phyloP scores from a whole-genome alignment of 257 asterid species.

The Solanum pimpinellifolium region DNA sequence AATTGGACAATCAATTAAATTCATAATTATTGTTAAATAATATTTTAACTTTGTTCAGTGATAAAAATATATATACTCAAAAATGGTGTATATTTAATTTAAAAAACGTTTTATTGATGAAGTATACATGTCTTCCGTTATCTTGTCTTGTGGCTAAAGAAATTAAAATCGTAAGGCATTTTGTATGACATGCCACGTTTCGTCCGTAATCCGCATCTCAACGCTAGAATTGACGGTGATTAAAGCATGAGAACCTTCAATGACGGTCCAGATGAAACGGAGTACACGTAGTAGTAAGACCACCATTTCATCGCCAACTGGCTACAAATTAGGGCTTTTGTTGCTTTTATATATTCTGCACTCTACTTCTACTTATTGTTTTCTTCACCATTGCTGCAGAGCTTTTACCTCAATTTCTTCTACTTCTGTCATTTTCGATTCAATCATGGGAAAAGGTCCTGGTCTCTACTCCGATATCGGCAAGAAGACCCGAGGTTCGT shows the following conservation, averaged over 20 bases:
- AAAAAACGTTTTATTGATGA: conserved; percentile 17
- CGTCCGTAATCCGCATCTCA: conserved; percentile 8
- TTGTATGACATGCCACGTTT: conserved; percentile 13
- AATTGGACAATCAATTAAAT: no score
- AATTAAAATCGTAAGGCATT: not conserved
- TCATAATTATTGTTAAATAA: no score
- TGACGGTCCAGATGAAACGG: conserved; percentile 16
- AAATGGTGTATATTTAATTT: not conserved
- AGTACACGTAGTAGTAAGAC: not conserved
- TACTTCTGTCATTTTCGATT: not conserved
- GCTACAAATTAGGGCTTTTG: conserved; percentile 40
- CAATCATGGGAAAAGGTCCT: conserved; percentile 81
- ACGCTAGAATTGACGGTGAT: conserved; percentile 28
- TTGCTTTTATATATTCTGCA: not conserved
- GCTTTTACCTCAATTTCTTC: not conserved
- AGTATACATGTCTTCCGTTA: conserved; percentile 5
- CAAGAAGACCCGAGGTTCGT: conserved; percentile 66
- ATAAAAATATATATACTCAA: no score
- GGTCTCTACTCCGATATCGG: conserved; percentile 89
- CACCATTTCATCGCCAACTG: conserved; percentile 5
- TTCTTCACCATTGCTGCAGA: not conserved
- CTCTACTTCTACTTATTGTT: not conserved
- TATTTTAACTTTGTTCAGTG: not conserved
- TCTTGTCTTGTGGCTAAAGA: conserved; percentile 16
- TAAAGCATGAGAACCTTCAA: not conserved